Percentiles rank a stretch among this genome's conserved stretches.
These are phyloP conservation scores for Xylariaceae sp. DNA, from an alignment of 2,329 filamentous ascomycete species.

Conservation along the genomic window DNA sequence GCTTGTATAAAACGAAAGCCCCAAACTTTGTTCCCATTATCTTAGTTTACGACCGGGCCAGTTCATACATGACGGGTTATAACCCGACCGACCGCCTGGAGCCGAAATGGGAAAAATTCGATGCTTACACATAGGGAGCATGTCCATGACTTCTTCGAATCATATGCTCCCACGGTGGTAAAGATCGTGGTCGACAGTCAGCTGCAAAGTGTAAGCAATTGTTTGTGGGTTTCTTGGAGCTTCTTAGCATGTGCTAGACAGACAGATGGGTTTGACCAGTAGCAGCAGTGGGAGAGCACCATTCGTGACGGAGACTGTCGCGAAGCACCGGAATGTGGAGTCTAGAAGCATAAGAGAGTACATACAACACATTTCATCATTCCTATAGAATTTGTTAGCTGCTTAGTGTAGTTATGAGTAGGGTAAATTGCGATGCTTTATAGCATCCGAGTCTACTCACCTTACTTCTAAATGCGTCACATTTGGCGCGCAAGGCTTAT, in stretches of 20 bases:
- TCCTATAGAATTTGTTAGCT: conserved; percentile 29
- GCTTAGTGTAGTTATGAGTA: not conserved
- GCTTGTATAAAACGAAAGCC: not conserved
- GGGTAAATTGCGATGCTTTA: too few relatives aligned
- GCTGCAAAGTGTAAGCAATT: conserved; percentile 27
- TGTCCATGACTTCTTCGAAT: conserved; percentile 38
- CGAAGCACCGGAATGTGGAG: not conserved
- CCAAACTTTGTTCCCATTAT: not conserved
- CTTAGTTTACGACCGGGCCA: too few relatives aligned
- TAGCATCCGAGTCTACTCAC: conserved; percentile 26
- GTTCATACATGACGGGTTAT: not conserved
- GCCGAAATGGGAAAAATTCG: not conserved
- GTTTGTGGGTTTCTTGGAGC: not conserved
- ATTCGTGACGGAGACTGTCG: too few relatives aligned
- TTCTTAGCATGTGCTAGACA: not conserved
- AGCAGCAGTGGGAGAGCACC: too few relatives aligned
- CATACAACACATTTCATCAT: conserved; percentile 42
- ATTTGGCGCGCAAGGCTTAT: conserved; percentile 41
- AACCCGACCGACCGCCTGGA: not conserved
- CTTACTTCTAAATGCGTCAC: conserved; percentile 42
- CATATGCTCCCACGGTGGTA: conserved; percentile 43
- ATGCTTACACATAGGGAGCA: conserved; percentile 35
- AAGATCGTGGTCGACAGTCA: conserved; percentile 39
- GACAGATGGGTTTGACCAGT: too few relatives aligned
- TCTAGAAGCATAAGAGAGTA: not conserved